phyloP scores from a whole-genome alignment of 495 filamentous ascomycete species.

The Talaromyces nanjingensis region DNA sequence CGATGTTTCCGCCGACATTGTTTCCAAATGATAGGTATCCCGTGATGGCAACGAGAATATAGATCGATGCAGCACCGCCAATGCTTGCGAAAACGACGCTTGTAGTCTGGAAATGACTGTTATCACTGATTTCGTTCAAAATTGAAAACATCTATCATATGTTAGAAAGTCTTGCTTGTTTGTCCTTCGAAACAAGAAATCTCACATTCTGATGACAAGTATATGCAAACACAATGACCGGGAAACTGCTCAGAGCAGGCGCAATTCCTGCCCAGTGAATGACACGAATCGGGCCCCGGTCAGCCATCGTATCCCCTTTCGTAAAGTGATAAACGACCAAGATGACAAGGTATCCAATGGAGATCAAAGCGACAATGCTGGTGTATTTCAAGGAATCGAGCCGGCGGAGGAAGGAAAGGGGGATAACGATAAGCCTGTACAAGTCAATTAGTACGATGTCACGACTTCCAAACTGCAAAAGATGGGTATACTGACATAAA shows the following conservation, averaged over 20 bases:
- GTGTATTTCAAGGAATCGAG: slow-evolving; percentile 97
- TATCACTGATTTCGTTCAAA: slow-evolving; percentile 86
- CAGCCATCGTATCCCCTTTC: slow-evolving; percentile 64
- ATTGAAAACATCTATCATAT: slow-evolving; percentile 88
- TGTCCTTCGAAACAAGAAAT: neutral
- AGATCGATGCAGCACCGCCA: slow-evolving; percentile 70
- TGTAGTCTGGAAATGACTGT: slow-evolving; percentile 74
- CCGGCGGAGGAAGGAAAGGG: slow-evolving; percentile 81
- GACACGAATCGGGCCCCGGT: slow-evolving; percentile 64
- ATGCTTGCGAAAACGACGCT: slow-evolving; percentile 75
- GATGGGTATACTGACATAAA: slow-evolving; percentile 61
- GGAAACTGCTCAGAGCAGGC: slow-evolving; percentile 74
- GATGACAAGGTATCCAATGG: slow-evolving; percentile 88
- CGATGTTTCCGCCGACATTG: slow-evolving; percentile 81
- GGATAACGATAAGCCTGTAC: slow-evolving; percentile 80
- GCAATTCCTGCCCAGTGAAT: slow-evolving; percentile 73
- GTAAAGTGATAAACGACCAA: slow-evolving; percentile 86
- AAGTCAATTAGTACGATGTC: neutral
- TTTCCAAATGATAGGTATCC: slow-evolving; percentile 93
- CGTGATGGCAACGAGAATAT: slow-evolving; percentile 87
- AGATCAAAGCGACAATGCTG: slow-evolving; percentile 81
- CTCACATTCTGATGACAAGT: slow-evolving; percentile 96
- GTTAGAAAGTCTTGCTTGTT: slow-evolving; percentile 11
- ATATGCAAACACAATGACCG: slow-evolving; percentile 95
- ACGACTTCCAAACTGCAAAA: neutral